Percentiles rank a stretch among this genome's conserved stretches.
Evolutionary conservation across 257 asterid genomes (phyloP).

Genomic region (Solanum tacnaense): DNA sequence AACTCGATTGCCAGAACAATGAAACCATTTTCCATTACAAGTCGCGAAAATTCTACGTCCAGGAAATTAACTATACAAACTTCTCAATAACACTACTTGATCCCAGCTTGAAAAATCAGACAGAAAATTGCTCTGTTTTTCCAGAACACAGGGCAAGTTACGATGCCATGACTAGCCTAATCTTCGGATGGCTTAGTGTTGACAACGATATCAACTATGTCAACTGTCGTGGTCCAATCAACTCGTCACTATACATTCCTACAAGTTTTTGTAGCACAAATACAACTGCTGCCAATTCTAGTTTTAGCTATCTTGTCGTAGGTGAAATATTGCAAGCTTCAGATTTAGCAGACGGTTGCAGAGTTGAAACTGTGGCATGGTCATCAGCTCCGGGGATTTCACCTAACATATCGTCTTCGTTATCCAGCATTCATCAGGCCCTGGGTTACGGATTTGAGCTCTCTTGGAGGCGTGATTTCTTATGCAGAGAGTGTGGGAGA

Average conservation of each 20-base stretch:
- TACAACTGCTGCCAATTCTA: neutral
- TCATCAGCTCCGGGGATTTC: slow-evolving; percentile 5
- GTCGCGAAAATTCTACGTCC: slow-evolving; percentile 24
- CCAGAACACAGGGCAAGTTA: slow-evolving; percentile 1
- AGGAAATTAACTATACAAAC: slow-evolving; percentile 27
- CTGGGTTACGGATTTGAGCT: neutral
- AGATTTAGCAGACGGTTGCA: slow-evolving; percentile 37
- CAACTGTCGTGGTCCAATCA: slow-evolving; percentile 26
- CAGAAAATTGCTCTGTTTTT: neutral
- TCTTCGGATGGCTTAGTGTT: neutral
- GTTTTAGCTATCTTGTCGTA: slow-evolving; percentile 19
- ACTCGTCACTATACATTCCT: slow-evolving; percentile 17
- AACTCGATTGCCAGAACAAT: slow-evolving; percentile 40
- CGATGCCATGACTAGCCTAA: neutral
- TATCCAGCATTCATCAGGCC: neutral
- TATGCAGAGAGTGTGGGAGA: neutral
- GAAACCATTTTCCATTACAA: slow-evolving; percentile 11
- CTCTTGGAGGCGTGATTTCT: neutral
- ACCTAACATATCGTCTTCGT: neutral
- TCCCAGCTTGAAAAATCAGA: slow-evolving; percentile 23
- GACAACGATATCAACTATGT: slow-evolving; percentile 7
- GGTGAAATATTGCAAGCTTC: slow-evolving; percentile 5
- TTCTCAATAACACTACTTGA: slow-evolving; percentile 40
- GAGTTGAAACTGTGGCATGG: slow-evolving; percentile 13
- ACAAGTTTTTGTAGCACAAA: slow-evolving; percentile 22